phyloP scores from a whole-genome alignment of 345 rosid species.

The Pseudoturritis turrita region DNA sequence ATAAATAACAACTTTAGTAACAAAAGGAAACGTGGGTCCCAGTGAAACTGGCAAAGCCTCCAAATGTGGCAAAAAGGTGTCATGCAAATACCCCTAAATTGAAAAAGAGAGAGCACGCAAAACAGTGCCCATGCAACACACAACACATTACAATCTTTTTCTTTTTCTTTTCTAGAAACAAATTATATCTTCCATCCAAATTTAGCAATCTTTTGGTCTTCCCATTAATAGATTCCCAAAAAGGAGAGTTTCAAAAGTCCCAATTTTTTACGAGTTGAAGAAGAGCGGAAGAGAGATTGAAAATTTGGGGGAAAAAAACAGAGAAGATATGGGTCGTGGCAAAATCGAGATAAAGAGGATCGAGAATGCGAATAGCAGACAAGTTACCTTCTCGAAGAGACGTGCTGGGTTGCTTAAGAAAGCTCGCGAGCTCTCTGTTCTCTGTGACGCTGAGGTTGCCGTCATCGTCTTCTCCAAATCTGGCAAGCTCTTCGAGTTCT shows the following conservation, averaged over 20 bases:
- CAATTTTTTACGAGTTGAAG: slow-evolving; percentile 19
- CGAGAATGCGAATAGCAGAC: slow-evolving; percentile 92
- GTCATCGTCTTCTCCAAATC: slow-evolving; percentile 86
- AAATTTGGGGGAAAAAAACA: neutral
- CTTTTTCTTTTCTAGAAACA: slow-evolving; percentile 13
- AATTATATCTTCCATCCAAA: slow-evolving; percentile 19
- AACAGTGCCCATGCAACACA: slow-evolving; percentile 58
- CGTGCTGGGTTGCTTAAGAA: slow-evolving; percentile 88
- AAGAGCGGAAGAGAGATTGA: neutral
- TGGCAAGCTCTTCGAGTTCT: slow-evolving; percentile 86
- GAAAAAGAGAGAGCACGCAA: slow-evolving; percentile 37
- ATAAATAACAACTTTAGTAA: no score
- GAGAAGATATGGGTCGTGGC: slow-evolving; percentile 69
- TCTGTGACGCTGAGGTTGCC: slow-evolving; percentile 95
- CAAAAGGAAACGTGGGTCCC: slow-evolving; percentile 28
- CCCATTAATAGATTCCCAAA: slow-evolving; percentile 28
- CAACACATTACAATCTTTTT: slow-evolving; percentile 24
- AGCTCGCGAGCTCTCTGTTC: slow-evolving; percentile 82
- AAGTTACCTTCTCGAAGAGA: slow-evolving; percentile 95
- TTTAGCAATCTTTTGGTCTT: slow-evolving; percentile 37
- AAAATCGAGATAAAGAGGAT: slow-evolving; percentile 94
- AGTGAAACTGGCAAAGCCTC: slow-evolving; percentile 26
- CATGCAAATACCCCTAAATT: slow-evolving; percentile 36
- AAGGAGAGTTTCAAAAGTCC: slow-evolving; percentile 2
- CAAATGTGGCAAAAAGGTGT: slow-evolving; percentile 47